phyloP scores from a whole-genome alignment of 2,329 filamentous ascomycete species.

The Botrytis paeoniae region DNA sequence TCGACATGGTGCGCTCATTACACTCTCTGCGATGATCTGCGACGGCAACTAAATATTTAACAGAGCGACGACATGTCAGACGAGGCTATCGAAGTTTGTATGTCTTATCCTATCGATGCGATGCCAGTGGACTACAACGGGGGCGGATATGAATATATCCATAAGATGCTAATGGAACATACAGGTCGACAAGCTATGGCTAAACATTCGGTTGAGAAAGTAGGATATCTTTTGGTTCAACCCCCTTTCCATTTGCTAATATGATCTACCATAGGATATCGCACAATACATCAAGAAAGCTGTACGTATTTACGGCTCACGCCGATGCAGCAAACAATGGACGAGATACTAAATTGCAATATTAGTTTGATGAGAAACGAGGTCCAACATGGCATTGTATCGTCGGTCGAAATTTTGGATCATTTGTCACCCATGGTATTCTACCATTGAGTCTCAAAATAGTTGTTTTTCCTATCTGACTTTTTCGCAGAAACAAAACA shows the following conservation, averaged over 20 bases:
- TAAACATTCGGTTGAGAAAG: constrained; percentile 71
- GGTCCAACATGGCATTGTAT: constrained; percentile 99
- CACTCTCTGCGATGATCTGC: background rate
- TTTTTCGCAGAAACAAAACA: constrained; percentile 76
- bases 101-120: constrained; percentile 40
- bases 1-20: constrained; percentile 79
- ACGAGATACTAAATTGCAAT: background rate
- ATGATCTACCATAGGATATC: constrained; percentile 65
- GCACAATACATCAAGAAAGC: constrained; percentile 94
- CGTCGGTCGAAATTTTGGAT: constrained; percentile 96
- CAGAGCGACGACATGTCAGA: constrained; percentile 97
- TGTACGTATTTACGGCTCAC: constrained; percentile 47
- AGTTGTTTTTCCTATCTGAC: background rate
- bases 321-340: background rate
- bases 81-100: constrained; percentile 94
- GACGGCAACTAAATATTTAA: constrained; percentile 27
- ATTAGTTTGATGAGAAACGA: constrained; percentile 91
- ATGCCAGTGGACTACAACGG: constrained; percentile 50
- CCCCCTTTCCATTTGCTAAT: constrained; percentile 23
- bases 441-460: background rate
- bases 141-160: background rate
- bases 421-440: constrained; percentile 81
- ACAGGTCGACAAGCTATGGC: constrained; percentile 69
- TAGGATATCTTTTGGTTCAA: constrained; percentile 34
- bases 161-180: constrained; percentile 14